These are phyloP conservation scores for Thelephora terrestris DNA, from an alignment of 1,284 basidiomycete genomes.

Conservation along the genomic window DNA sequence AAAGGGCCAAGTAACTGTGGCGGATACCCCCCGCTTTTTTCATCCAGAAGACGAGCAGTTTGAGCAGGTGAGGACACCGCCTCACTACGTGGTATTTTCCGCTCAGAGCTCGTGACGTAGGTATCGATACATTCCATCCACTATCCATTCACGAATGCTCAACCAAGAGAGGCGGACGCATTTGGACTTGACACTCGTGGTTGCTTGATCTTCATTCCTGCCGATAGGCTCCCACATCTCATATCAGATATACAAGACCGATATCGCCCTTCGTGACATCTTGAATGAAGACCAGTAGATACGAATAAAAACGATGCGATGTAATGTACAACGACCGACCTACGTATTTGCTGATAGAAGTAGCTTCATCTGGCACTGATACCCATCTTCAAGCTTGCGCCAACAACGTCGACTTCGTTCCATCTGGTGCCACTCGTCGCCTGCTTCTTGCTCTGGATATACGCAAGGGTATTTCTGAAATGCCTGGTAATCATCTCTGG, in stretches of 20 bases:
- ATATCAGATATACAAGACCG: constrained; percentile 23
- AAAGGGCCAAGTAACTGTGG: constrained; percentile 23
- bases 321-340: background rate
- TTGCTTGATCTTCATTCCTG: constrained; percentile 62
- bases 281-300: constrained; percentile 5
- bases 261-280: constrained; percentile 15
- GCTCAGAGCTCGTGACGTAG: background rate
- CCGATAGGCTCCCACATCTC: constrained; percentile 30
- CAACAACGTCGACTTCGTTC: constrained; percentile 79
- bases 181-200: constrained; percentile 78
- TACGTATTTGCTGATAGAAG: background rate
- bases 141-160: constrained; percentile 55
- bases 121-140: constrained; percentile 42
- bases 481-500: constrained; percentile 89
- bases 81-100: background rate
- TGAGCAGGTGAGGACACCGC: constrained; percentile 38
- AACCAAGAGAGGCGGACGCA: constrained; percentile 56
- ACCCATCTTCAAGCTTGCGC: constrained; percentile 82
- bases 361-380: constrained; percentile 35
- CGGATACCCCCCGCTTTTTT: constrained; percentile 56
- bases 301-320: constrained; percentile 12
- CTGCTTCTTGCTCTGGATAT: constrained; percentile 73
- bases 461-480: constrained; percentile 81
- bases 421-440: constrained; percentile 41
- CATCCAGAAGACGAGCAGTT: constrained; percentile 83